A percentile compares a stretch with the other conserved stretches of the same genome.
phyloP scores from a whole-genome alignment of 2,329 filamentous ascomycete species.

The Sarocladium oryzae region DNA sequence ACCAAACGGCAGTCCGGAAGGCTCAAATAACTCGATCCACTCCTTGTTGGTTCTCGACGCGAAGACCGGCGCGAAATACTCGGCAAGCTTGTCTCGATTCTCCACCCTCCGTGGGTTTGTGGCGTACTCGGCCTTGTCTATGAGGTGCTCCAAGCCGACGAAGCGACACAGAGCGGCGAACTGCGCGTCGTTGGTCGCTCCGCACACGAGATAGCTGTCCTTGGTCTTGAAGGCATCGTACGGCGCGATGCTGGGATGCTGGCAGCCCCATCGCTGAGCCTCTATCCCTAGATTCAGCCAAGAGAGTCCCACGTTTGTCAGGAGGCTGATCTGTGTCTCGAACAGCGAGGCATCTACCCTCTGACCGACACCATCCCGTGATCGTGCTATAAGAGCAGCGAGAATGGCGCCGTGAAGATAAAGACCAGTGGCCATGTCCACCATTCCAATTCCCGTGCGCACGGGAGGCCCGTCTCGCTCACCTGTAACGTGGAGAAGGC shows the following conservation, averaged over 20 bases:
- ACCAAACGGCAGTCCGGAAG: slow-evolving; percentile 37
- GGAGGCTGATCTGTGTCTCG: slow-evolving; percentile 34
- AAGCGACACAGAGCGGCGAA: slow-evolving; percentile 23
- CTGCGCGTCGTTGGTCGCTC: slow-evolving; percentile 29
- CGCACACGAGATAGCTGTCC: slow-evolving; percentile 24
- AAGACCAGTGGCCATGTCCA: slow-evolving; percentile 33
- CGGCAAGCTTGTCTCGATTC: slow-evolving; percentile 29
- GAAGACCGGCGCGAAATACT: slow-evolving; percentile 28
- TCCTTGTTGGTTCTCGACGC: slow-evolving; percentile 29
- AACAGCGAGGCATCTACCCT: slow-evolving; percentile 38
- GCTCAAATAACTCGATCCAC: slow-evolving; percentile 33
- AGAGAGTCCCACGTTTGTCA: slow-evolving; percentile 34
- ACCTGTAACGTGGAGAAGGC: slow-evolving; percentile 37
- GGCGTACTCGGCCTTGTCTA: slow-evolving; percentile 21
- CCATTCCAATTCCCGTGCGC: slow-evolving; percentile 34
- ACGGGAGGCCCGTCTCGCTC: slow-evolving; percentile 32
- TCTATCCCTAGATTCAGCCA: slow-evolving; percentile 32
- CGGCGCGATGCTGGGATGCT: slow-evolving; percentile 39
- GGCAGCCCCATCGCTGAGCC: slow-evolving; percentile 36
- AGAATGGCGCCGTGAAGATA: slow-evolving; percentile 39
- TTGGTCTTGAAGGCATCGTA: slow-evolving; percentile 37
- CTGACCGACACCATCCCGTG: slow-evolving; percentile 31
- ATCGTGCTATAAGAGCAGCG: slow-evolving; percentile 31
- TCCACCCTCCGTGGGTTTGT: slow-evolving; percentile 27
- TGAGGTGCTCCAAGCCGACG: slow-evolving; percentile 18